Conservation (phyloP, 179 eudicot genomes). For the Sideroxylon spinosum region DNA sequence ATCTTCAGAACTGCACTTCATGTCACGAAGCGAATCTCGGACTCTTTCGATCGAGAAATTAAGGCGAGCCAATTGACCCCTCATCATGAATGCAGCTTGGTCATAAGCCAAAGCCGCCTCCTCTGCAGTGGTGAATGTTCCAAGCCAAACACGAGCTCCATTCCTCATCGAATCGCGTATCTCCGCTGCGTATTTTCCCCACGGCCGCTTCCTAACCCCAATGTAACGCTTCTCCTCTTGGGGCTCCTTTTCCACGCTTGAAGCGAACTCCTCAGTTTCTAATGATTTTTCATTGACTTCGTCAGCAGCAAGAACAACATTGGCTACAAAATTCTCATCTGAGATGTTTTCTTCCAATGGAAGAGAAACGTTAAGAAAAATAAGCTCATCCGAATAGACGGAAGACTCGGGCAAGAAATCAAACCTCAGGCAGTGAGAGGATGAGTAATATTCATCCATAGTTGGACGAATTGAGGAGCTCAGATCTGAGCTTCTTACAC, state of each 20-base stretch:
- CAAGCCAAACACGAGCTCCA: conserved; percentile 18
- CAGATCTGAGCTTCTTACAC: too few relatives aligned
- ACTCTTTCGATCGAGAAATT: conserved; percentile 10
- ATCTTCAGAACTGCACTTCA: not conserved
- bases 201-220: conserved; percentile 19
- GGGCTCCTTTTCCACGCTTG: not conserved
- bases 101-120: conserved; percentile 17
- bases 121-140: conserved; percentile 12
- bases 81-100: conserved; percentile 13
- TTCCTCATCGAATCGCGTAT: conserved; percentile 11
- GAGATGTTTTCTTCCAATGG: not conserved
- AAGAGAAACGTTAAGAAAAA: too few relatives aligned
- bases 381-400: not conserved
- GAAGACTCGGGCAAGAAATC: not conserved
- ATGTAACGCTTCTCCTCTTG: not conserved
- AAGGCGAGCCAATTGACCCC: conserved; percentile 17
- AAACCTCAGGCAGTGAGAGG: not conserved
- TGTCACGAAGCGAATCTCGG: not conserved
- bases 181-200: conserved; percentile 18
- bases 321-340: not conserved
- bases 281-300: not conserved
- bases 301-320: not conserved
- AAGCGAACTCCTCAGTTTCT: not conserved
- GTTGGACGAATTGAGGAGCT: not conserved
- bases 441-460: not conserved